These are phyloP conservation scores for Glaciozyma antarctica DNA, from an alignment of 768 basidiomycete genomes.

Conservation along the genomic window DNA sequence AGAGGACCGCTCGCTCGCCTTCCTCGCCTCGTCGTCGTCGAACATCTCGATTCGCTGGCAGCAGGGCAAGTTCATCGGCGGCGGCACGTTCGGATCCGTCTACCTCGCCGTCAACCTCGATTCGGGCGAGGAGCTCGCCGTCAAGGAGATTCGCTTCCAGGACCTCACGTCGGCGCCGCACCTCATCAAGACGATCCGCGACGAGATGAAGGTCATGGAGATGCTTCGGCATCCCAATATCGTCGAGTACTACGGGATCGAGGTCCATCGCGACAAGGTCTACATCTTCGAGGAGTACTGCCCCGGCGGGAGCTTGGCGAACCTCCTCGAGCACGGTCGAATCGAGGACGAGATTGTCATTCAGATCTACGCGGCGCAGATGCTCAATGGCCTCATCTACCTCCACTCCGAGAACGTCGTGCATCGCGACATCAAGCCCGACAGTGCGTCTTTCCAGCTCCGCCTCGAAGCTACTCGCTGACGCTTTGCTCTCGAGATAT, in stretches of 20 bases:
- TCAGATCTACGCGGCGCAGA: constrained; percentile 91
- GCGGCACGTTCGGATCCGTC: constrained; percentile 99
- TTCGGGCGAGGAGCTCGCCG: constrained; percentile 91
- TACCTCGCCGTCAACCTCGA: constrained; percentile 96
- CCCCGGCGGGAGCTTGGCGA: constrained; percentile 83
- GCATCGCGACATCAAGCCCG: constrained; percentile 96
- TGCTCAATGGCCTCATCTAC: constrained; percentile 88
- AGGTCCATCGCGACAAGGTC: constrained; percentile 95
- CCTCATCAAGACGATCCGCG: constrained; percentile 82
- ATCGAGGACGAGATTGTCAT: constrained; percentile 96
- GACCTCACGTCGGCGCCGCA: constrained; percentile 79
- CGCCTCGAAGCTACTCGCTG: neutral
- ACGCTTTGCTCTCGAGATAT: constrained; percentile 54
- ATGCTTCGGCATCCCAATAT: constrained; percentile 95
- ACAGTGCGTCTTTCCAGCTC: constrained; percentile 56
- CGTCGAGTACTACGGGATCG: constrained; percentile 97
- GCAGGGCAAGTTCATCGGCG: constrained; percentile 93
- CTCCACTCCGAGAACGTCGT: constrained; percentile 85
- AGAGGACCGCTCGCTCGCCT: constrained; percentile 86
- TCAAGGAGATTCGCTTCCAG: constrained; percentile 97
- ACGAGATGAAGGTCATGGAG: constrained; percentile 96
- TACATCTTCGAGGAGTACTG: constrained; percentile 99
- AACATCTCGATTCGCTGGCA: constrained; percentile 97
- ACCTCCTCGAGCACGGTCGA: constrained; percentile 78
- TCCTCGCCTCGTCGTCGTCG: constrained; percentile 81